Conservation (phyloP, 257 asterid genomes). For the Linderniella brevidens region DNA sequence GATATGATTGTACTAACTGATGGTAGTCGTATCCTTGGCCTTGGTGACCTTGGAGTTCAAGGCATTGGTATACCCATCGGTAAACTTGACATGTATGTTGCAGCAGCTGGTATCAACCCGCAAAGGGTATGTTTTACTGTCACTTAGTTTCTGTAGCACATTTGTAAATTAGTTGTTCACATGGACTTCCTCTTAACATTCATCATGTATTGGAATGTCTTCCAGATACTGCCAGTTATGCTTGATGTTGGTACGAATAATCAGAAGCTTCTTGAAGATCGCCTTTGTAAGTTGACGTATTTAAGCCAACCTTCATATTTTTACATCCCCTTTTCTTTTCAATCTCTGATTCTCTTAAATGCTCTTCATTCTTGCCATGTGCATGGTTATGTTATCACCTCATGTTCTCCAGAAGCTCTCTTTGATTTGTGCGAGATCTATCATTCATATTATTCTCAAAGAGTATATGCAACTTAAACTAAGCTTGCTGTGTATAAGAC, state of each 20-base stretch:
- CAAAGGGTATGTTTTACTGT: constrained; percentile 52
- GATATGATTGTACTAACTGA: constrained; percentile 98
- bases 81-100: constrained; percentile 97
- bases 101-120: constrained; percentile 99
- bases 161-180: constrained; percentile 5
- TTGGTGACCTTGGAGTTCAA: constrained; percentile 99
- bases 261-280: constrained; percentile 76
- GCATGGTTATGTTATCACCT: background rate
- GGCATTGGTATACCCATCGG: constrained; percentile 98
- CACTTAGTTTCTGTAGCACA: constrained; percentile 8
- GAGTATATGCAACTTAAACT: too few relatives aligned
- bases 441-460: too few relatives aligned
- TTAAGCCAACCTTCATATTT: background rate
- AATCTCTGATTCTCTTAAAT: background rate
- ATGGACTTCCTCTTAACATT: background rate
- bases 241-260: constrained; percentile 98
- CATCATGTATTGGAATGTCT: background rate
- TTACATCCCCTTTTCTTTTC: background rate
- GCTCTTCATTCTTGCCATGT: too few relatives aligned
- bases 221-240: constrained; percentile 92
- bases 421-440: background rate
- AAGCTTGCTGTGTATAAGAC: too few relatives aligned
- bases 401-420: background rate
- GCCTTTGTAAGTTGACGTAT: constrained; percentile 68
- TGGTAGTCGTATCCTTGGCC: constrained; percentile 99